Evolutionary conservation across 176 grass and related monocot species (phyloP).

Genomic region (Areca catechu): DNA sequence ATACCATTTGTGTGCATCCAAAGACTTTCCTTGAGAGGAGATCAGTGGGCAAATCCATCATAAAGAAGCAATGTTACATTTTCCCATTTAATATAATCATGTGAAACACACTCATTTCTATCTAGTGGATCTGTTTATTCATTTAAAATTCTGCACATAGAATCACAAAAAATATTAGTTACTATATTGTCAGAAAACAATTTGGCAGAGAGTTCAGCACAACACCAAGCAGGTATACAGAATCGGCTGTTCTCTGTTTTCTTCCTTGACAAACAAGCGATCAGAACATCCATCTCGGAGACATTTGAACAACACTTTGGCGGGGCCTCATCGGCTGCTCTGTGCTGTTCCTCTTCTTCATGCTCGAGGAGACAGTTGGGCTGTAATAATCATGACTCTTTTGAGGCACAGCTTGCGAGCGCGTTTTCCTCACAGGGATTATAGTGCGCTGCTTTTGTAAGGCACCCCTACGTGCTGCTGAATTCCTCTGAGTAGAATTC

Average conservation of each 20-base stretch:
- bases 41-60: no score
- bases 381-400: conserved; percentile 71
- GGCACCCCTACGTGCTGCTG: conserved; percentile 21
- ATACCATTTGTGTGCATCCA: no score
- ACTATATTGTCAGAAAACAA: conserved; percentile 10
- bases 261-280: background rate
- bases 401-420: conserved; percentile 53
- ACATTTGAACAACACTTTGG: conserved; percentile 36
- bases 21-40: no score
- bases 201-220: background rate
- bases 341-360: conserved; percentile 72
- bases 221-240: conserved; percentile 4
- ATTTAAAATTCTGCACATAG: conserved; percentile 48
- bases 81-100: no score
- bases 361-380: conserved; percentile 78
- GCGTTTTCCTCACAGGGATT: conserved; percentile 49
- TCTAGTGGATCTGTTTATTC: conserved; percentile 30
- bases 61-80: no score
- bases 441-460: conserved; percentile 55
- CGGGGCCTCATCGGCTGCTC: conserved; percentile 46
- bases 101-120: no score
- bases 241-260: conserved; percentile 14
- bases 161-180: conserved; percentile 9
- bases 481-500: conserved; percentile 37
- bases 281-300: conserved; percentile 84